Percentiles rank a stretch among this genome's conserved stretches.
phyloP scores from a whole-genome alignment of 1,284 basidiomycete genomes.

The Leccinum ponderosum region DNA sequence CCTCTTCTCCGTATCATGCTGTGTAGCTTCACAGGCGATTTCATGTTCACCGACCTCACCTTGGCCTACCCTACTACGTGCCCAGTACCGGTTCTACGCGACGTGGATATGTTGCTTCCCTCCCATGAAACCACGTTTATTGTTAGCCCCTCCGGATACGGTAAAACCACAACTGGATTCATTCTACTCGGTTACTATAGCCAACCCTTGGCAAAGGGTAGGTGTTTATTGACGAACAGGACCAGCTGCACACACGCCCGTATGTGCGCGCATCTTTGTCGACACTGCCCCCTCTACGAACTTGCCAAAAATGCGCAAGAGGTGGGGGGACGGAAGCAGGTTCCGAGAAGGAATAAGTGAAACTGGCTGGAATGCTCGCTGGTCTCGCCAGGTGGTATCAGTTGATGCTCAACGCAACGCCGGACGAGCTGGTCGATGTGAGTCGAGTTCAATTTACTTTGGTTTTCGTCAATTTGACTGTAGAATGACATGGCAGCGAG shows the following conservation, averaged over 20 bases:
- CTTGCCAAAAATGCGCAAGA: no score
- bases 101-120: conserved; percentile 63
- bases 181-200: conserved; percentile 81
- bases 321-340: no score
- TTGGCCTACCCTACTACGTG: conserved; percentile 76
- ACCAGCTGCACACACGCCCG: conserved; percentile 23
- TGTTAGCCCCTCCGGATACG: conserved; percentile 76
- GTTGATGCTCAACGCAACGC: no score
- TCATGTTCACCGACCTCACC: conserved; percentile 77
- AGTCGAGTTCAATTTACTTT: no score
- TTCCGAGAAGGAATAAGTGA: no score
- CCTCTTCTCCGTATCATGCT: conserved; percentile 63
- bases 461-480: no score
- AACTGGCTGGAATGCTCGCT: no score
- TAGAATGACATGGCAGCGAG: no score
- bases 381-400: no score
- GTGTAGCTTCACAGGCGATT: conserved; percentile 66
- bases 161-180: conserved; percentile 80
- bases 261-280: no score
- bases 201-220: conserved; percentile 48
- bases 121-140: conserved; percentile 78
- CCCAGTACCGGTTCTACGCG: conserved; percentile 49
- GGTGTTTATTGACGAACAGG: conserved; percentile 84
- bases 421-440: no score
- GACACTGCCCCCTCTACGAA: no score